These are phyloP conservation scores for Penicillium longicatenatum DNA, from an alignment of 495 filamentous ascomycete genomes.

Conservation along the genomic window DNA sequence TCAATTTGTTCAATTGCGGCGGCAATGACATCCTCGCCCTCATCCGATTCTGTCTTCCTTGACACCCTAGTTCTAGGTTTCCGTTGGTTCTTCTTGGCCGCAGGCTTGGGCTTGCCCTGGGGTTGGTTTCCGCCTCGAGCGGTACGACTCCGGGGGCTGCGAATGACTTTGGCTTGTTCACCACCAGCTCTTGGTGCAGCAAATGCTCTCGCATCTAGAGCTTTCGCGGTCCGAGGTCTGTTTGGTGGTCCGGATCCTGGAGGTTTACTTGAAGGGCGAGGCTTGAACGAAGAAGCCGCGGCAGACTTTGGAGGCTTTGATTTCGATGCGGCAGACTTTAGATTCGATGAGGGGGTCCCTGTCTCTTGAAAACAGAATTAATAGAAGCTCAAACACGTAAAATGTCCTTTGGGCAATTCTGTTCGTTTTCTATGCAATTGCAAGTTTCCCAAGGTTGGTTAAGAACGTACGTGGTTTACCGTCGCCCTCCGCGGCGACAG, in stretches of 20 bases:
- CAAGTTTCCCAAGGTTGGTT: neutral
- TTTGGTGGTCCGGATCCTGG: constrained; percentile 23
- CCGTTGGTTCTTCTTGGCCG: constrained; percentile 15
- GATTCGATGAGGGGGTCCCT: neutral
- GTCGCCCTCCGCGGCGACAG: constrained; percentile 22
- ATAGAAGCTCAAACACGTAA: neutral
- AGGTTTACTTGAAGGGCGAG: constrained; percentile 13
- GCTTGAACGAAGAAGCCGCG: neutral
- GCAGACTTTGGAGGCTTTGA: neutral
- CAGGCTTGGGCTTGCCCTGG: constrained; percentile 21
- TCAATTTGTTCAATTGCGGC: constrained; percentile 36
- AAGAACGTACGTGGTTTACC: constrained; percentile 29
- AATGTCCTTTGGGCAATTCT: neutral
- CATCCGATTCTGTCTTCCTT: constrained; percentile 21
- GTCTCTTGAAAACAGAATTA: neutral
- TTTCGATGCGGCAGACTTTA: neutral
- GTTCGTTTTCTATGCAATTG: neutral
- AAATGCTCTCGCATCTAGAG: constrained; percentile 46
- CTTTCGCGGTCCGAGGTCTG: constrained; percentile 31
- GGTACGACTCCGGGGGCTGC: constrained; percentile 30
- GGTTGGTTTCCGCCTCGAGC: constrained; percentile 20
- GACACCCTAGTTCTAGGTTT: constrained; percentile 13
- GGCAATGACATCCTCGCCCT: constrained; percentile 29
- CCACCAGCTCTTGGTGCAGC: constrained; percentile 33
- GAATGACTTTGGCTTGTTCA: constrained; percentile 38